Evolutionary conservation across 352 stramenopile species (phyloP), one percentile per base, ranked within the genome.

Genomic region (Phytophthora nicotianae): DNA sequence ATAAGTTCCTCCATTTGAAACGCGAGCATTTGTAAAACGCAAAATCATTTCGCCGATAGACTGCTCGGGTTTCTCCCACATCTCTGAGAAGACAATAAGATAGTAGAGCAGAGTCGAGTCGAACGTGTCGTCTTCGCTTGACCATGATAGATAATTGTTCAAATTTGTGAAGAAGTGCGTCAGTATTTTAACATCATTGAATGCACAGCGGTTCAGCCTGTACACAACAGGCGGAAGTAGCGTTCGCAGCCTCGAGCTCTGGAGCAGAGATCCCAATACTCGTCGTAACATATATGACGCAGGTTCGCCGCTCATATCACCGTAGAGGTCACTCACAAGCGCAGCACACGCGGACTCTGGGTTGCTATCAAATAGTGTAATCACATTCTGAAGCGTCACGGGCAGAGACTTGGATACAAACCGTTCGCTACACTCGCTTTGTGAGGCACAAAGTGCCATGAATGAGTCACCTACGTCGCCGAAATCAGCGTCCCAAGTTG

Each of bases 51-150:
- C 50, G 5, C 26, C 1, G 1, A 52, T 16, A 3, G 45, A 57
- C 5, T 65, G 65, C 43, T 75, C 38, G 0, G 79, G 79, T 11
- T 14, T 67, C 16, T 83, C 74, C 74, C 77, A 88, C 62, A 85
- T 80, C 42, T 88, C 79, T 1, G 76, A 86, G 47, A 74, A 80
- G 4, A 74, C 66, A 14, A 88, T 65, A n/a, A 85, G 59, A 37
- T 85, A 67, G 50, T 86, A 79, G 1, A 66, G 64, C 13, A 70
- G 19, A 2, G 38, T 65, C 2, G 76, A 83, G 6, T 51, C 32
- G 29, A 74, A 72, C 0, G 46, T 60, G 5, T 49, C 43, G n/a
- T 81, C 76, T 38, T 80, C 50, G 19, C n/a, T 52, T 10, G 53
- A 6, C 2, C 7, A 33, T 0, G 49, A 23, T 3, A 53, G 3